A percentile compares a stretch with the other conserved stretches of the same genome.
Conservation (phyloP, 2,329 filamentous ascomycete species). For the Exophiala spinifera region DNA sequence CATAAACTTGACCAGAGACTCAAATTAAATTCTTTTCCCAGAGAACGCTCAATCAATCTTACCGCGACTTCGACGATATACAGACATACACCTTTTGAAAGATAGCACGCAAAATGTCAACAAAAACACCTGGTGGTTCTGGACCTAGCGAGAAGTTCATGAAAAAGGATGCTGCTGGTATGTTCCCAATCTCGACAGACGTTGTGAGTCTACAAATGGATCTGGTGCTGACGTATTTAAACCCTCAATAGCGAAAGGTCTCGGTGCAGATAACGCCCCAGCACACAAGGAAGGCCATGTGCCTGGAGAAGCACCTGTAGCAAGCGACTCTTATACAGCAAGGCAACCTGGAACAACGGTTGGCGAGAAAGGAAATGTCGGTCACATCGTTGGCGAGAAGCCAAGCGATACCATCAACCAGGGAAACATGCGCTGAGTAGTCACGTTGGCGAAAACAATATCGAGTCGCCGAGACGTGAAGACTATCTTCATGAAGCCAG, state of each 20-base stretch:
- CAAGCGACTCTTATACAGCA: neutral
- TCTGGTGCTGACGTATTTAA: neutral
- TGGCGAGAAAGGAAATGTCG: neutral
- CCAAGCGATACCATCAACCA: neutral
- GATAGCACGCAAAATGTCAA: neutral
- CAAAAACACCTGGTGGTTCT: neutral
- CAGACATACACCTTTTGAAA: neutral
- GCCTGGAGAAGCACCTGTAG: neutral
- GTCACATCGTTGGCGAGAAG: neutral
- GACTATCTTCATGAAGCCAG: too few relatives aligned
- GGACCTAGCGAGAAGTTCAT: neutral
- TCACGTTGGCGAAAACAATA: too few relatives aligned
- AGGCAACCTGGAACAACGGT: neutral
- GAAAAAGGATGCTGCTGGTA: neutral
- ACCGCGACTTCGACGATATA: too few relatives aligned
- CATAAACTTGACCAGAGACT: too few relatives aligned
- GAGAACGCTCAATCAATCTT: too few relatives aligned
- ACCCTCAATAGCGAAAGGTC: neutral
- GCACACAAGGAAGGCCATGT: neutral
- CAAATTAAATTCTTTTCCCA: too few relatives aligned
- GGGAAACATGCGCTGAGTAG: neutral
- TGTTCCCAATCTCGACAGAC: neutral
- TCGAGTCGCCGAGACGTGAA: too few relatives aligned
- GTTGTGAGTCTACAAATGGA: too few relatives aligned
- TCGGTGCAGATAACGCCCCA: neutral